Conservation (phyloP, 75 land plant species). For the Pseudotsuga menziesii region DNA sequence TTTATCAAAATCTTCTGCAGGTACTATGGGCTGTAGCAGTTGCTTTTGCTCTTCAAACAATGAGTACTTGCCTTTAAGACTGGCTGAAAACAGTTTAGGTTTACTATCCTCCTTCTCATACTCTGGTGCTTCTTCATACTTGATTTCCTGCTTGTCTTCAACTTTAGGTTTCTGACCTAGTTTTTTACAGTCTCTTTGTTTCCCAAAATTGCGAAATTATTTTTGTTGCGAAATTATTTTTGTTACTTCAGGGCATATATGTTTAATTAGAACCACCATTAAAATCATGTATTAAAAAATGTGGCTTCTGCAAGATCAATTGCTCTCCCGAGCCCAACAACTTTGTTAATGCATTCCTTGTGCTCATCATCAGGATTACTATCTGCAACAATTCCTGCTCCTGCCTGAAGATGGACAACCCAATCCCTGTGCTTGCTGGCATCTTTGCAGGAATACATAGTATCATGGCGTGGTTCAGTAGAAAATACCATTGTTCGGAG, state of each 20-base stretch:
- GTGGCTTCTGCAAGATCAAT: conserved; percentile 93
- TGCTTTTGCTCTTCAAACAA: too few species aligned
- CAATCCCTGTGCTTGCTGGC: conserved; percentile 58
- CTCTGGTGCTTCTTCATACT: too few species aligned
- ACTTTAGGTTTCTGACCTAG: too few species aligned
- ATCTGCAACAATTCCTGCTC: conserved; percentile 93
- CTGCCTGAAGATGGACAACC: conserved; percentile 90
- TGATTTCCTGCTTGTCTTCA: too few species aligned
- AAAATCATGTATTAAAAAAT: conserved; percentile 38
- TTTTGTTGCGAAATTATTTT: background rate
- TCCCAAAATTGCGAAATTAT: too few species aligned
- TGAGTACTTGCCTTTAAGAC: too few species aligned
- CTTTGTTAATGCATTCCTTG: conserved; percentile 86
- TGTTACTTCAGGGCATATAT: background rate
- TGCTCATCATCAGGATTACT: conserved; percentile 85
- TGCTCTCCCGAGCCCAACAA: conserved; percentile 83
- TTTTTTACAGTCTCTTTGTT: background rate
- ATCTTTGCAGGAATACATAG: conserved; percentile 78
- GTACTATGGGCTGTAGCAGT: too few species aligned
- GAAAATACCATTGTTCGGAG: conserved; percentile 90
- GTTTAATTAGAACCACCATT: background rate
- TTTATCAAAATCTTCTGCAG: too few species aligned
- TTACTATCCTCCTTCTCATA: too few species aligned
- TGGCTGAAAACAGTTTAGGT: too few species aligned
- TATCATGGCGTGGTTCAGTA: conserved; percentile 46